These are phyloP conservation scores for Mediolabrus comicus DNA, from an alignment of 108 stramenopile species.

Conservation along the genomic window DNA sequence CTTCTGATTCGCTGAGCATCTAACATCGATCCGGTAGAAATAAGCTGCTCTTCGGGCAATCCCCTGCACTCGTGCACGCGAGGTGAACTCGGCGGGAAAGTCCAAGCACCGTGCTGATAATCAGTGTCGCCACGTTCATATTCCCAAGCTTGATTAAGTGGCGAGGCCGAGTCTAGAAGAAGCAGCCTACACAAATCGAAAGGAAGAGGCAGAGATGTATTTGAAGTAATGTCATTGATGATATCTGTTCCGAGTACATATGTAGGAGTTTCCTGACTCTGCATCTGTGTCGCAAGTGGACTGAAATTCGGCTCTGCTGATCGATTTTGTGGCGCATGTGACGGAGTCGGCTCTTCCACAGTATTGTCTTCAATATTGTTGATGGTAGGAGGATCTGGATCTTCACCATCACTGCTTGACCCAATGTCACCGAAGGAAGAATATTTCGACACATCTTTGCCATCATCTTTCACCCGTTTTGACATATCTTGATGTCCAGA, in stretches of 20 bases:
- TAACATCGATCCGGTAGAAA: conserved; percentile 75
- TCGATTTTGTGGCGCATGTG: conserved; percentile 32
- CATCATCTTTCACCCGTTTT: conserved; percentile 12
- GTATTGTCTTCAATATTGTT: background rate
- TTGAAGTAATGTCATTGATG: conserved; percentile 61
- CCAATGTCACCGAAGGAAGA: conserved; percentile 43
- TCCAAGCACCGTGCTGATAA: conserved; percentile 68
- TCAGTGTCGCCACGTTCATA: conserved; percentile 66
- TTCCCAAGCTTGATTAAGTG: conserved; percentile 77
- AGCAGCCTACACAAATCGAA: conserved; percentile 73
- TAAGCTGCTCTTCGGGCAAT: conserved; percentile 67
- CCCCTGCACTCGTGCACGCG: conserved; percentile 66
- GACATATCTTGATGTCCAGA: conserved; percentile 5
- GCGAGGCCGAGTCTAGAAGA: conserved; percentile 76
- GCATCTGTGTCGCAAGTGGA: conserved; percentile 3
- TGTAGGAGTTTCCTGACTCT: conserved; percentile 30
- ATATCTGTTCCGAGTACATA: conserved; percentile 72
- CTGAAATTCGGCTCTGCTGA: conserved; percentile 18
- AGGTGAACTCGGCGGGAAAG: conserved; percentile 68
- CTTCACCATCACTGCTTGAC: conserved; percentile 33
- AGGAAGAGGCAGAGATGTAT: conserved; percentile 61
- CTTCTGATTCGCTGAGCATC: conserved; percentile 69
- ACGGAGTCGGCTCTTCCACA: conserved; percentile 24
- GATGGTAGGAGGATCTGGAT: background rate
- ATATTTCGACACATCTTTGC: conserved; percentile 25